These are phyloP conservation scores for Arthroderma sp. DNA, from an alignment of 2,329 filamentous ascomycete species.

Conservation along the genomic window DNA sequence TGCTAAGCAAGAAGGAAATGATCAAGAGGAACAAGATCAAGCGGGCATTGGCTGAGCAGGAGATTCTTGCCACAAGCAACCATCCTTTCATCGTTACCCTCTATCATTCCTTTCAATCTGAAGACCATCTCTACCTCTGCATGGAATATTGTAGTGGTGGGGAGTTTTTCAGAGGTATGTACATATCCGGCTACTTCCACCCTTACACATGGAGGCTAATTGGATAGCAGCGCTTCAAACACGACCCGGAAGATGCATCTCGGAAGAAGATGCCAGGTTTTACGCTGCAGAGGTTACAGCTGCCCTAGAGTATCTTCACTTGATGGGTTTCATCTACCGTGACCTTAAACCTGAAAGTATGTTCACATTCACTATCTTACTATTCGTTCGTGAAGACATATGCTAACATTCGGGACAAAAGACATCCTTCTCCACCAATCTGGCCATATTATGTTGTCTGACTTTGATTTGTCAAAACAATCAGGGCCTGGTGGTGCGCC, in stretches of 20 bases:
- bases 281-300: conserved; percentile 97
- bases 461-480: conserved; percentile 97
- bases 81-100: conserved; percentile 98
- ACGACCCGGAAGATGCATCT: conserved; percentile 89
- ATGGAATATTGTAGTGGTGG: conserved; percentile 99
- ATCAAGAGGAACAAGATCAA: conserved; percentile 99
- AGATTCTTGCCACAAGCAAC: conserved; percentile 95
- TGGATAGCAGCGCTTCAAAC: conserved; percentile 64
- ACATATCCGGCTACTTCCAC: not conserved
- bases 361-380: conserved; percentile 23
- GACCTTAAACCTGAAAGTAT: conserved; percentile 93
- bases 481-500: conserved; percentile 91
- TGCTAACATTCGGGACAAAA: conserved; percentile 26
- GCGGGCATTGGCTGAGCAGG: conserved; percentile 89
- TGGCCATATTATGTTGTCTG: conserved; percentile 99
- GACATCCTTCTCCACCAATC: conserved; percentile 96
- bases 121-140: conserved; percentile 96
- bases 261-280: conserved; percentile 91
- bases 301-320: conserved; percentile 85
- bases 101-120: conserved; percentile 98
- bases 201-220: conserved; percentile 4
- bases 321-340: conserved; percentile 99
- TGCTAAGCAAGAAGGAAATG: conserved; percentile 99
- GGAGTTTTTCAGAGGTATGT: conserved; percentile 73
- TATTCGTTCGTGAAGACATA: not conserved